phyloP scores from a whole-genome alignment of 2,329 filamentous ascomycete genomes.

The Lecanicillium sp. region DNA sequence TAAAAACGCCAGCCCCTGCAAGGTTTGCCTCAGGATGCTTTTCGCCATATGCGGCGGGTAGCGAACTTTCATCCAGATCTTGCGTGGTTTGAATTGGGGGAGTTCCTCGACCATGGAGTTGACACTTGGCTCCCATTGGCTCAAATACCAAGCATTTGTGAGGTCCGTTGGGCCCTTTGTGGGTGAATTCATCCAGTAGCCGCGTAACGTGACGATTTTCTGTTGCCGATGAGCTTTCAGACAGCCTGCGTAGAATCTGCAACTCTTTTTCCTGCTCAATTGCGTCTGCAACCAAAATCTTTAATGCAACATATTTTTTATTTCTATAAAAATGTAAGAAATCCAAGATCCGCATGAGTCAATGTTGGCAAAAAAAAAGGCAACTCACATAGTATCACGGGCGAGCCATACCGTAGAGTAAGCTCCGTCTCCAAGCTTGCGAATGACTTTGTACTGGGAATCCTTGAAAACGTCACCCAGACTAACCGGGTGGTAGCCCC shows the following conservation, averaged over 20 bases:
- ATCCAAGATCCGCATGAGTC: background rate
- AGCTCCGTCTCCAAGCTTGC: constrained; percentile 36
- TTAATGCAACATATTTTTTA: constrained; percentile 19
- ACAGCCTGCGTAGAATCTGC: constrained; percentile 13
- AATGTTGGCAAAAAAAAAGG: background rate
- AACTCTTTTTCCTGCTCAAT: constrained; percentile 12
- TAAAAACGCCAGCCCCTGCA: constrained; percentile 27
- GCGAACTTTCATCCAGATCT: constrained; percentile 18
- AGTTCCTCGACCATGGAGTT: constrained; percentile 26
- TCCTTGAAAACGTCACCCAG: constrained; percentile 31
- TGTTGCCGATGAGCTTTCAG: constrained; percentile 12
- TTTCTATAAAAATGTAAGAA: constrained; percentile 11
- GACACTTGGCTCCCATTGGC: constrained; percentile 26
- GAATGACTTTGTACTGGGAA: constrained; percentile 31
- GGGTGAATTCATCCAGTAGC: constrained; percentile 19
- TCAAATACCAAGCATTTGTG: constrained; percentile 23
- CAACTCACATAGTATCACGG: constrained; percentile 19
- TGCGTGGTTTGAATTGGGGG: constrained; percentile 20
- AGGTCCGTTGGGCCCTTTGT: constrained; percentile 21
- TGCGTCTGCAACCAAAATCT: constrained; percentile 13
- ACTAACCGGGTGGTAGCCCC: constrained; percentile 33
- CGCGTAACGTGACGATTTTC: constrained; percentile 21
- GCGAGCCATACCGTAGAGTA: constrained; percentile 40
- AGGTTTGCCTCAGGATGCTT: constrained; percentile 28
- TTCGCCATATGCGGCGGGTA: constrained; percentile 32